phyloP scores from a whole-genome alignment of 257 asterid species.

The Rhazya stricta region DNA sequence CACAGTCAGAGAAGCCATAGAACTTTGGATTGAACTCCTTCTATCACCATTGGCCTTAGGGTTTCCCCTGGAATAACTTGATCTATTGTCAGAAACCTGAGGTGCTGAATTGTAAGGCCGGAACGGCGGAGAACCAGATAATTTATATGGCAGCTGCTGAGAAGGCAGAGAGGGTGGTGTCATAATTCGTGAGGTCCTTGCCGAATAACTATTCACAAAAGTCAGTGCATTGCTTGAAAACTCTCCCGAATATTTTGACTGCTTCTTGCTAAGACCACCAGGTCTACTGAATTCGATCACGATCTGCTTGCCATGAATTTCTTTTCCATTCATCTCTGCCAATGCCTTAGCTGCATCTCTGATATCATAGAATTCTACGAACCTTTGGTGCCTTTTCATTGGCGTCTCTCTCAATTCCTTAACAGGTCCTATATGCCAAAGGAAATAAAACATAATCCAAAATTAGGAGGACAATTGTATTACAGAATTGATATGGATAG shows the following conservation, averaged over 20 bases:
- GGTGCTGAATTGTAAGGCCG: not conserved
- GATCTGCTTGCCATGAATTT: constrained; percentile 38
- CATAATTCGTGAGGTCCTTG: constrained; percentile 13
- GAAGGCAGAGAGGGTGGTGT: constrained; percentile 6
- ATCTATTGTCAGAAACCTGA: constrained; percentile 1
- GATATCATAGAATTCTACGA: constrained; percentile 80
- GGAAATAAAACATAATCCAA: not conserved
- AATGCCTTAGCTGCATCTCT: constrained; percentile 71
- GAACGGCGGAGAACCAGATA: not conserved
- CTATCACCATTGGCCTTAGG: constrained; percentile 31
- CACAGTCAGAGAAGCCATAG: constrained; percentile 33
- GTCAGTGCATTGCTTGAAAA: not conserved
- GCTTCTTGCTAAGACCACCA: constrained; percentile 52
- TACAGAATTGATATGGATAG: not conserved
- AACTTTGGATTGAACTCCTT: constrained; percentile 41
- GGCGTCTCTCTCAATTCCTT: constrained; percentile 94
- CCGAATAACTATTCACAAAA: constrained; percentile 6
- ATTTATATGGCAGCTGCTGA: not conserved
- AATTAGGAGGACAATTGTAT: not conserved
- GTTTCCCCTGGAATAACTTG: constrained; percentile 24
- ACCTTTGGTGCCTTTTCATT: constrained; percentile 51
- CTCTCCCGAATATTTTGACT: constrained; percentile 5
- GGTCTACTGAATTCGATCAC: constrained; percentile 72
- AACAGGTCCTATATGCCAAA: constrained; percentile 50
- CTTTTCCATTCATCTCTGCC: constrained; percentile 49